Base-by-base conservation (phyloP, 305 asterid genomes). In the Petunia hybrid region DNA sequence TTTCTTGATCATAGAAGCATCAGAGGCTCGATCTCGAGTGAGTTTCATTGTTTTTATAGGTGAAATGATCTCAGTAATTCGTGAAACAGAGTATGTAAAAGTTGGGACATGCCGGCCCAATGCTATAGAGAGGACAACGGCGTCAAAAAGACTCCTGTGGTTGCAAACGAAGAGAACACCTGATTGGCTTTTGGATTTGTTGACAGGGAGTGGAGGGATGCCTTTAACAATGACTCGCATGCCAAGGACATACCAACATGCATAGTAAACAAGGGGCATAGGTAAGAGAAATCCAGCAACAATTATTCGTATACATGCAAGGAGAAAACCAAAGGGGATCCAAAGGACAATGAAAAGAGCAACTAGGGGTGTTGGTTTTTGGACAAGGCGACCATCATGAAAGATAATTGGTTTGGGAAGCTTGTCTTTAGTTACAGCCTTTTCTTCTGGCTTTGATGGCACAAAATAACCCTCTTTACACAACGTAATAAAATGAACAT, bases 351-450 rank as follows among this genome's bases (percentile, higher is more conserved):
- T 68, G 2, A 79, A 31, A 31, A 84, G 35, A 10, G 85, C 82
- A 14, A 14, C 39, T 2, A 75, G 12, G 5, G 87, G 87, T 8
- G 84, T 81, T 3, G 85, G 87, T 4, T 81, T 86, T 40, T 83
- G 67, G 63, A 85, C 85, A 5, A 82, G 78, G 22, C 84, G 84
- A 2, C 85, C 77, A 42, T 84, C 87, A 4, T 81, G 78, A 74
- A 81, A 81, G 43, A 81, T 78, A 22, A 78, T 56, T 3, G 77
- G 83, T 41, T 70, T 81, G 8, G 85, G 83, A 42, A 85, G 53
- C 9, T 42, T 31, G 0, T 65, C 60, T 57, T 6, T 63, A 69
- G 3, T 56, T 22, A 85, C 56, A 4, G 85, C 76, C 10, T 42
- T 5, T 65, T 73, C 56, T 4, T 63, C 10, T 56, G 43, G 60